Evolutionary conservation across 805 yeast species (phyloP), one percentile per base, ranked within the genome.

Genomic region (Dipodascopsis uninucleata): DNA sequence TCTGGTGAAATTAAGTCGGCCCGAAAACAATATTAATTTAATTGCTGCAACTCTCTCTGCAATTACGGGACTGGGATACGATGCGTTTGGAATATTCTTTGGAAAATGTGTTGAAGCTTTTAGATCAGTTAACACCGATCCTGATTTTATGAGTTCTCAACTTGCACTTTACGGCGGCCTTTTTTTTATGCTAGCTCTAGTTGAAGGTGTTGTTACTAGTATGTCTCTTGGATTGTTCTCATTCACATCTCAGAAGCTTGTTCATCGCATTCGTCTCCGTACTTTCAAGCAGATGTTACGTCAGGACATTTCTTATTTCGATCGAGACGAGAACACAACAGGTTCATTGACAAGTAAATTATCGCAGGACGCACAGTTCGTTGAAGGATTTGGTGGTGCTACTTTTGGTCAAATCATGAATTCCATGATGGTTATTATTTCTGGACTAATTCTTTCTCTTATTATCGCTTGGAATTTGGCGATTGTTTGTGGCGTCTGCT

Each of bases 381-480:
- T 61, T 12, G 58, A 58, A 22, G 48, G 53, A 10, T 34, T 60
- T 21, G 38, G 55, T 18, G 64, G 64, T 5, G 54, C 60, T 5
- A 56, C 59, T 6, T 36, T 59, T 14, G 63, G 61, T 17, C 61
- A 60, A 29, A 21, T 59, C 10, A 31, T 56, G 17, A 67, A 69
- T 10, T 48, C 70, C 5, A 39, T 68, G 42, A 70, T 63, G 36
- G 72, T 73, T 42, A 53, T 66, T 16, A 9, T 41, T 17, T 34
- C 41, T 12, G 51, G 51, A 17, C 14, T 32, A 23, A 60, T 67
- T 35, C 58, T 70, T 12, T 68, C 70, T 12, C 58, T 70, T 44
- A 61, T 63, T 5, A 58, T 65, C 44, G 62, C 61, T 36, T 69
- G 74, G 74, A 56, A 69, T 23, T 57, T 70, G 8, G 74, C 71